Evolutionary conservation across 345 rosid genomes (phyloP).

Genomic region (Pugionium dolabratum): DNA sequence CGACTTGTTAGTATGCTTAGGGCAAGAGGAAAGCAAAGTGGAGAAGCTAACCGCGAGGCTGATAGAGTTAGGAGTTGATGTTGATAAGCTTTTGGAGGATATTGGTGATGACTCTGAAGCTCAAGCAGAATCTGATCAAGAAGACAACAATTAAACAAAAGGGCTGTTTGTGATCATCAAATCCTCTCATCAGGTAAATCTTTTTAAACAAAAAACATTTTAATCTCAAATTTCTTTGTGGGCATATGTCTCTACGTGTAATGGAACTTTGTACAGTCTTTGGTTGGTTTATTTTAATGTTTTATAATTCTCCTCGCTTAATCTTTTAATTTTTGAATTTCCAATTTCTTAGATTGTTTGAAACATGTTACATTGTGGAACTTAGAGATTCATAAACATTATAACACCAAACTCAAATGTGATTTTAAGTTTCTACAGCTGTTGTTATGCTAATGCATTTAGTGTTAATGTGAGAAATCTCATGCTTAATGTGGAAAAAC

Average conservation of each 20-base stretch:
- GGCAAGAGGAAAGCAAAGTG: constrained; percentile 96
- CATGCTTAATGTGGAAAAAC: too few relatives aligned
- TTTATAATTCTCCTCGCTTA: constrained; percentile 6
- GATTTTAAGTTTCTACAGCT: neutral
- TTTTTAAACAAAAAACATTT: neutral
- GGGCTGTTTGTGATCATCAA: constrained; percentile 37
- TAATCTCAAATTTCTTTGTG: constrained; percentile 9
- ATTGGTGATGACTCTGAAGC: constrained; percentile 81
- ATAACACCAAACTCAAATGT: neutral
- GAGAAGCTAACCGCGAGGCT: constrained; percentile 76
- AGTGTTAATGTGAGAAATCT: too few relatives aligned
- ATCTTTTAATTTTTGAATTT: neutral
- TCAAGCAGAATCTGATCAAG: constrained; percentile 64
- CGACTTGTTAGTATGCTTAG: constrained; percentile 94
- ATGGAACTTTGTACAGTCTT: constrained; percentile 37
- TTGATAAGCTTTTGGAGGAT: constrained; percentile 78
- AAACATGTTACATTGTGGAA: constrained; percentile 11
- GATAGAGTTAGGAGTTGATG: constrained; percentile 84
- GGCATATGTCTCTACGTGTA: neutral
- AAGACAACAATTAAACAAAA: constrained; percentile 56
- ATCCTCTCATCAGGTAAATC: constrained; percentile 15
- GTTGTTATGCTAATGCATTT: too few relatives aligned
- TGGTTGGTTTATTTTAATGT: constrained; percentile 8
- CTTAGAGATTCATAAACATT: constrained; percentile 3
- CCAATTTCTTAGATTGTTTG: constrained; percentile 12